A percentile compares a stretch with the other conserved stretches of the same genome.
Conservation (phyloP, 371 early-diverging fungal species). For the Entomophthora muscae region DNA sequence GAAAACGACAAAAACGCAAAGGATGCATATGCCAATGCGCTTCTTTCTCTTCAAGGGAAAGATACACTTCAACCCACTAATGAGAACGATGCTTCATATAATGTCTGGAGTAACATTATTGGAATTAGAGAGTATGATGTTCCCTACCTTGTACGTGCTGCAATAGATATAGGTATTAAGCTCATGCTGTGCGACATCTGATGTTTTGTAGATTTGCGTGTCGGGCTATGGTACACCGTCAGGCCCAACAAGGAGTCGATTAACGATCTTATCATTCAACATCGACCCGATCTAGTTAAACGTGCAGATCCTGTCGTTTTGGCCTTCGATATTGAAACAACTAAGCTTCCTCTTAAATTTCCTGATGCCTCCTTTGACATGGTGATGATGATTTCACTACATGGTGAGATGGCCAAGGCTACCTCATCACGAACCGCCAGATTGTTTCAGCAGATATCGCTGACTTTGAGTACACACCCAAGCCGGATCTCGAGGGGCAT, state of each 20-base stretch:
- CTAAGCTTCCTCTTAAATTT: constrained; percentile 96
- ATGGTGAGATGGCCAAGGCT: constrained; percentile 97
- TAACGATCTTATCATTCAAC: constrained; percentile 35
- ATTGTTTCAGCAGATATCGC: constrained; percentile 94
- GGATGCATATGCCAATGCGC: constrained; percentile 13
- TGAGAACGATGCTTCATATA: constrained; percentile 15
- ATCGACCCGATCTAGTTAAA: constrained; percentile 71
- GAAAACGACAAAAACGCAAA: constrained; percentile 30
- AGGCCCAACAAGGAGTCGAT: constrained; percentile 20
- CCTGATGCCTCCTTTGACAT: constrained; percentile 87
- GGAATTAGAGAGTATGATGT: constrained; percentile 93
- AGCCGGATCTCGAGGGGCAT: constrained; percentile 87
- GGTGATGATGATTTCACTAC: constrained; percentile 99
- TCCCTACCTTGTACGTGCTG: constrained; percentile 80
- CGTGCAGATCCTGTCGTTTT: constrained; percentile 92
- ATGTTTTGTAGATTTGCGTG: constrained; percentile 59
- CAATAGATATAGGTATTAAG: constrained; percentile 64
- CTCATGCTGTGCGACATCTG: background rate
- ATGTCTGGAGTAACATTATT: constrained; percentile 33
- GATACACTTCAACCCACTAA: constrained; percentile 14
- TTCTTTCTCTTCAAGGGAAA: constrained; percentile 12
- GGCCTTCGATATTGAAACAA: constrained; percentile 99
- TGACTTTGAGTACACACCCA: constrained; percentile 97
- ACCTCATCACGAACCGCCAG: constrained; percentile 93
- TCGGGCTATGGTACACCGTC: constrained; percentile 91